Evolutionary conservation across 148 eudicot genomes (phyloP).

Genomic region (Heliosperma pusillum): DNA sequence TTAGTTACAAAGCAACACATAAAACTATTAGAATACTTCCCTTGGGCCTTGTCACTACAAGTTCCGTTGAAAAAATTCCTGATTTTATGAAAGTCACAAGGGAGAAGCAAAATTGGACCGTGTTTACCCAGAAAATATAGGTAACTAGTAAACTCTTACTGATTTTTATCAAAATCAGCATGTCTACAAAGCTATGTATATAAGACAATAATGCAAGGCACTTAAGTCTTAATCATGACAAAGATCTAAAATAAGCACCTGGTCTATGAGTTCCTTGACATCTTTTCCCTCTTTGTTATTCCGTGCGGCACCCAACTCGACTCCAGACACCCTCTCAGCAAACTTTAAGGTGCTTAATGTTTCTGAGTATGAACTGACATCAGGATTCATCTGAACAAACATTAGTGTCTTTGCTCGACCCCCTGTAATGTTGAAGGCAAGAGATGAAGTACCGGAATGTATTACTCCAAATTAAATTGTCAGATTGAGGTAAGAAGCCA

Average conservation of each 20-base stretch:
- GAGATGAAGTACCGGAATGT: neutral
- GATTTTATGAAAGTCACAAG: neutral
- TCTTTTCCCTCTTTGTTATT: slow-evolving; percentile 65
- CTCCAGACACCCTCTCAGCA: slow-evolving; percentile 79
- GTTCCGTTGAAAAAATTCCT: neutral
- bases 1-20: too few species aligned
- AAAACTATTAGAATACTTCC: neutral
- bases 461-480: neutral
- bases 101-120: neutral
- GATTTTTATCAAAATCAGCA: neutral
- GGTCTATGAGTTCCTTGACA: slow-evolving; percentile 57
- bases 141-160: neutral
- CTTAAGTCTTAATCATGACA: neutral
- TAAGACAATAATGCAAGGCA: neutral
- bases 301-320: slow-evolving; percentile 73
- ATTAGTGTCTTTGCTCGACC: slow-evolving; percentile 87
- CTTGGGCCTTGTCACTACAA: neutral
- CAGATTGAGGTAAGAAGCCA: neutral
- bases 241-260: slow-evolving; percentile 39
- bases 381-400: slow-evolving; percentile 78
- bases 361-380: slow-evolving; percentile 49
- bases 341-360: slow-evolving; percentile 64
- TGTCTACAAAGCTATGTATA: neutral
- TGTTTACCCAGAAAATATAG: neutral
- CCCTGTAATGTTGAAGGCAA: slow-evolving; percentile 38